Conservation (phyloP, 805 yeast species). For the Kluyveromyces nonfermentans region DNA sequence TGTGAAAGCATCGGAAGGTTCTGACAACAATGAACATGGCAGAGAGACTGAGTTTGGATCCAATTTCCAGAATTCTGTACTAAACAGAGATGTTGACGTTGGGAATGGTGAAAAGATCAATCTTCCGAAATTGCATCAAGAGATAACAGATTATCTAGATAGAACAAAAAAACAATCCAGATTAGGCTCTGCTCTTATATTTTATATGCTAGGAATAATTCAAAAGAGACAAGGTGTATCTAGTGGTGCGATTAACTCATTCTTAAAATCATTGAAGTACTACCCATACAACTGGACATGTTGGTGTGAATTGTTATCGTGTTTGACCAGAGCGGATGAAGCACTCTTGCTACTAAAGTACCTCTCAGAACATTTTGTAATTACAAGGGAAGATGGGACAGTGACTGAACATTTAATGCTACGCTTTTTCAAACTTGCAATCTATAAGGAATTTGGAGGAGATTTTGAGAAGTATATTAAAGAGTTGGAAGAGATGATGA, state of each 20-base stretch:
- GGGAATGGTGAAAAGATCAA: conserved; percentile 20
- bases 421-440: conserved; percentile 54
- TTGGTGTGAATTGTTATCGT: conserved; percentile 71
- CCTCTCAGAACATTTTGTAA: conserved; percentile 25
- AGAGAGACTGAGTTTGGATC: neutral
- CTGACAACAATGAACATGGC: conserved; percentile 6
- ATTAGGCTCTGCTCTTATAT: conserved; percentile 43
- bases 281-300: conserved; percentile 92
- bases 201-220: conserved; percentile 64
- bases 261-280: conserved; percentile 49
- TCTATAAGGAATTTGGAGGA: conserved; percentile 74
- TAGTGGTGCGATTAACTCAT: conserved; percentile 48
- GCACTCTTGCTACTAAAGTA: conserved; percentile 36
- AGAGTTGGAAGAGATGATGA: conserved; percentile 40
- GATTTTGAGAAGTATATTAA: conserved; percentile 44
- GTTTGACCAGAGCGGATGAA: conserved; percentile 54
- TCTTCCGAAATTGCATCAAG: conserved; percentile 33
- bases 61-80: neutral
- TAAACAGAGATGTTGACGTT: conserved; percentile 4
- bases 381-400: conserved; percentile 1
- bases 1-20: neutral
- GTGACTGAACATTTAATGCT: conserved; percentile 28
- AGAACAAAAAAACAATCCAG: conserved; percentile 14
- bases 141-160: conserved; percentile 25
- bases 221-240: conserved; percentile 48